Evolutionary conservation across 176 grass and related monocot species (phyloP), one percentile per base, ranked within the genome.

Genomic region (Tuctoria greenei): DNA sequence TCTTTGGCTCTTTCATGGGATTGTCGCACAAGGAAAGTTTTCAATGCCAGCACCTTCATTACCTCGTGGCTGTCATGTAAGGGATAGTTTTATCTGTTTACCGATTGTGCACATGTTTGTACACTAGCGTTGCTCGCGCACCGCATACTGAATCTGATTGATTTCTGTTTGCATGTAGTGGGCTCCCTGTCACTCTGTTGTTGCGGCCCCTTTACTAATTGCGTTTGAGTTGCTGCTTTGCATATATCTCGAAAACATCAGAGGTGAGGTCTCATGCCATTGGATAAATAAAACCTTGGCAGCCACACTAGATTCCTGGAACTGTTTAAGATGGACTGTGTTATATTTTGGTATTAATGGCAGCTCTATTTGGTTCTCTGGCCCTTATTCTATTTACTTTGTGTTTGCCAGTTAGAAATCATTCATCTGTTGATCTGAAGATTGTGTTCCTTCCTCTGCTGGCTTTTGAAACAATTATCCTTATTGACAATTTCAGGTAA

Each of bases 401-500:
- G 47, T 72, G 36, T 44, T 52, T 75, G 0, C 59, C 79, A 87
- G 82, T 78, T 76, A 72, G 64, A 75, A 79, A 71, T 81, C 69
- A 85, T 40, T 74, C 75, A 11, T 68, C 84, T 72, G 75, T 89
- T 89, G 88, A 91, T 77, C 82, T 97, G 85, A 93, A 93, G 94
- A 87, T 97, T 64, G 91, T 97, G 15, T 93, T 97, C 75, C 88
- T 97, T 81, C 94, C 94, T 46, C 64, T 97, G 31, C 58, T 97
- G 50, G 79, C 83, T 17, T 91, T 97, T 81, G 94, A 97, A 89
- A 71, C 67, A 69, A 87, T 91, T 86, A 88, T 97, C 64, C 94
- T 97, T 56, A 63, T 91, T n/a, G 93, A 97, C 80, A 97, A 97
- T 83, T 91, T 93, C 77, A 97, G 93, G 93, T 97, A 91, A 51